Base-by-base conservation (phyloP, 2,329 filamentous ascomycete genomes). In the Teratosphaeria zuluensis region DNA sequence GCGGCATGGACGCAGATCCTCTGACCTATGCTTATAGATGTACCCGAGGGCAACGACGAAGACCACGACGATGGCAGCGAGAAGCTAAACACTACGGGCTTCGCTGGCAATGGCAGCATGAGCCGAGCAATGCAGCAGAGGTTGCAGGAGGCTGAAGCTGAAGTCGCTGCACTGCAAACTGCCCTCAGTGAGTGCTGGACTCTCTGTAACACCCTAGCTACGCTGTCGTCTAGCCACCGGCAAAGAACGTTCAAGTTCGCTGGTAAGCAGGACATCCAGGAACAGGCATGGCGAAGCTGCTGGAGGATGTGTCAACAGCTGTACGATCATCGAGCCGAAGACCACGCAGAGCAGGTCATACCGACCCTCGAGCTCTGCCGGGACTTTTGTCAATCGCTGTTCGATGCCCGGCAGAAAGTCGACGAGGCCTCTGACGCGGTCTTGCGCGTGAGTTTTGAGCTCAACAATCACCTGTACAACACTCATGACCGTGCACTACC, bases 391-490 rank as follows among this genome's bases (percentile, higher is more conserved):
- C 91, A 96, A 73, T 84, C 90, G 0, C 77, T 96, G 11, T 97
- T 96, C 68, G 92, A 96, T 69, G 86, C 92, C 19, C 82, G 92
- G 46, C 82, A 87, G 60, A 85, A 85, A 63, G 85, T 87, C 56
- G 88, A 95, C 62, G 90, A 94, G 67, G 77, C 84, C 1, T 83
- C 88, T 0, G 92, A 97, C 72, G 95, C 92, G 0, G 87, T 96
- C 14, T 75, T 97, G 53, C 82, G 92, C 54, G 92, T 96, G 64
- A 96, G 90, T 75, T 96, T 96, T 70, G 92, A 96, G 75, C 80
- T 96, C 28, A 96, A 95, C 75, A 96, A 95, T 67, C 92, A 97
- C 72, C 80, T 97, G 1, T 96, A 92, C 76, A 96, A 92, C 69
- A 92, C 90, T 0, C 90, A 96, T 68, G 90, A 95, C 70, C 84